phyloP scores from a whole-genome alignment of 177 flowering plant species.

The Vitis hybrid region DNA sequence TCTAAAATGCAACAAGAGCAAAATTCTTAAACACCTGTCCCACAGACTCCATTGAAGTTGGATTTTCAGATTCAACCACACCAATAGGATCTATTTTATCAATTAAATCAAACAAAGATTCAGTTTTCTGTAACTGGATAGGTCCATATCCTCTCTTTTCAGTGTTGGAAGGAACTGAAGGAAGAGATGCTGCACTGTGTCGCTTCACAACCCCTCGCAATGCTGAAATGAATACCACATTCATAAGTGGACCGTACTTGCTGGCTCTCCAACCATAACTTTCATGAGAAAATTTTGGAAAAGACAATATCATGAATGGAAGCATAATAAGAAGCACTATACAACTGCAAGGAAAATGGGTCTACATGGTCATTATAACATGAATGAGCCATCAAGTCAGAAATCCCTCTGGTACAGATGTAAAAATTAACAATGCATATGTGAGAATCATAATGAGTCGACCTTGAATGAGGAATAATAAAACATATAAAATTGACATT shows the following conservation, averaged over 20 bases:
- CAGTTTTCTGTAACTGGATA: constrained; percentile 49
- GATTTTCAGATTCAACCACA: constrained; percentile 59
- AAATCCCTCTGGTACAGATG: too few relatives aligned
- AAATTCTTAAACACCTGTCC: constrained; percentile 63
- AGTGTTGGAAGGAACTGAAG: constrained; percentile 58
- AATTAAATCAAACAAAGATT: constrained; percentile 50
- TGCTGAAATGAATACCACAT: constrained; percentile 49
- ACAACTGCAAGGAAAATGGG: neutral
- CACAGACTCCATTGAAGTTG: constrained; percentile 76
- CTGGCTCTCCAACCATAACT: neutral
- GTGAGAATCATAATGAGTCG: too few relatives aligned
- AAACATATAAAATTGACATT: too few relatives aligned
- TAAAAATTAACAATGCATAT: too few relatives aligned
- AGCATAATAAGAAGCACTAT: neutral
- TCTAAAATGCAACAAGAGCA: constrained; percentile 5
- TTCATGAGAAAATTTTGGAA: neutral
- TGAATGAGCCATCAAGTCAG: too few relatives aligned
- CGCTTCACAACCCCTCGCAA: constrained; percentile 59
- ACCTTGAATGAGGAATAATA: too few relatives aligned
- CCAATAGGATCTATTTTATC: constrained; percentile 27
- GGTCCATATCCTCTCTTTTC: constrained; percentile 62
- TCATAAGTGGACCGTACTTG: neutral
- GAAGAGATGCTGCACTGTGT: constrained; percentile 45
- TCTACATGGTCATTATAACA: neutral
- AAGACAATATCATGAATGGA: neutral